A percentile compares a stretch with the other conserved stretches of the same genome.
These are phyloP conservation scores for Metarhizium brunneum DNA, from an alignment of 2,329 filamentous ascomycete species.

Conservation along the genomic window DNA sequence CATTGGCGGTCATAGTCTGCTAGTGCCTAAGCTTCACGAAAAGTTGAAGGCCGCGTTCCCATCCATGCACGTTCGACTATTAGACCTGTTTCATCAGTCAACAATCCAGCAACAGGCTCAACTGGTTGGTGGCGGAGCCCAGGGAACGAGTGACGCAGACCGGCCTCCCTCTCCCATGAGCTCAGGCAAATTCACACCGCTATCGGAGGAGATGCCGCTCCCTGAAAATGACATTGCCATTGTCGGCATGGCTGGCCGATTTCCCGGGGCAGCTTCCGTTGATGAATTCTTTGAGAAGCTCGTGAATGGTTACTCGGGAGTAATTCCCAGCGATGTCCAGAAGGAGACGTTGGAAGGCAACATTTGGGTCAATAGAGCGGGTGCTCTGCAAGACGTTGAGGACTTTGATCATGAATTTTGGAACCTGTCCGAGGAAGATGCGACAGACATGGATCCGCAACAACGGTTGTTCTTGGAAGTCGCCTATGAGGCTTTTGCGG, in stretches of 20 bases:
- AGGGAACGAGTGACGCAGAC: too few species aligned
- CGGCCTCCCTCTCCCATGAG: too few species aligned
- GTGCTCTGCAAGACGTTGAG: conserved; percentile 4
- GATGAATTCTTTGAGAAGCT: conserved; percentile 8
- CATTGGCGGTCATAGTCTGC: too few species aligned
- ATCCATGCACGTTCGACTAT: too few species aligned
- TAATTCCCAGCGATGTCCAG: not conserved
- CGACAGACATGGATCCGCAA: conserved; percentile 8
- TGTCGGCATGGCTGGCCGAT: conserved; percentile 2
- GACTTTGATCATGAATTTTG: conserved; percentile 8
- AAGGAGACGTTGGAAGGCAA: conserved; percentile 7
- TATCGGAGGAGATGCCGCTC: too few species aligned
- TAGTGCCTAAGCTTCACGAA: too few species aligned
- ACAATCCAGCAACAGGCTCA: too few species aligned
- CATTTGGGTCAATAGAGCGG: conserved; percentile 8
- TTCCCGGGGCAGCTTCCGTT: conserved; percentile 4
- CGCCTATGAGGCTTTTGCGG: not conserved
- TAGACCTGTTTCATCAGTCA: too few species aligned
- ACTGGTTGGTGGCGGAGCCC: too few species aligned
- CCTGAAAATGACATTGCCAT: too few species aligned
- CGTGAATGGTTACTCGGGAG: conserved; percentile 4
- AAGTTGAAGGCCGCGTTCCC: too few species aligned
- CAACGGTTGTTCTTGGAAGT: conserved; percentile 7
- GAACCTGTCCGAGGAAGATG: conserved; percentile 7
- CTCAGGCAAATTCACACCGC: too few species aligned